Conservation (phyloP, 345 rosid genomes). For the Excoecaria agallocha region DNA sequence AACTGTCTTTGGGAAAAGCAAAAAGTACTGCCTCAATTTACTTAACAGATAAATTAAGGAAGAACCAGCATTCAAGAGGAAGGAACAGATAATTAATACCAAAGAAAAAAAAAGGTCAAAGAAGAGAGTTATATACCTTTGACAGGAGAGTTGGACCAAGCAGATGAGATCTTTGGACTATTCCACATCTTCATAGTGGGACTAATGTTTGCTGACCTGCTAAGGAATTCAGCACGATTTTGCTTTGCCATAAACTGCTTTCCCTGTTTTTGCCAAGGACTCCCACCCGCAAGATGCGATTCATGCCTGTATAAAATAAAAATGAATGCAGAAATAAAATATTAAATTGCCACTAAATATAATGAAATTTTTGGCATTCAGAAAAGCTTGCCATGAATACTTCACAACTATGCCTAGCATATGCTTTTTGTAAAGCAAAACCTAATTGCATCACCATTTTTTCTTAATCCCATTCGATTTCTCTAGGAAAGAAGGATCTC, state of each 20-base stretch:
- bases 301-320: constrained; percentile 34
- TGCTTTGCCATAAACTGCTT: constrained; percentile 28
- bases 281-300: constrained; percentile 19
- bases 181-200: constrained; percentile 49
- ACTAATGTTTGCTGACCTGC: constrained; percentile 46
- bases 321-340: not conserved
- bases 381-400: not conserved
- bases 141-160: constrained; percentile 61
- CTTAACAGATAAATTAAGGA: no score
- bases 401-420: not conserved
- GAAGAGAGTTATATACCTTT: constrained; percentile 37
- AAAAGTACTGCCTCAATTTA: no score
- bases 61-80: no score
- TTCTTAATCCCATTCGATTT: not conserved
- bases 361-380: not conserved
- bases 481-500: not conserved
- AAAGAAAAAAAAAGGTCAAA: not conserved
- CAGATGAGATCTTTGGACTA: constrained; percentile 37
- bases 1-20: no score
- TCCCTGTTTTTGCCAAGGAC: constrained; percentile 19
- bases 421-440: not conserved
- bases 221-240: constrained; percentile 63
- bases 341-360: not conserved
- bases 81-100: no score
- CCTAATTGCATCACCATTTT: not conserved